Percentiles rank a stretch among this genome's conserved stretches.
These are phyloP conservation scores for Aspergillus aculeatus DNA, from an alignment of 2,329 filamentous ascomycete genomes.

Conservation along the genomic window DNA sequence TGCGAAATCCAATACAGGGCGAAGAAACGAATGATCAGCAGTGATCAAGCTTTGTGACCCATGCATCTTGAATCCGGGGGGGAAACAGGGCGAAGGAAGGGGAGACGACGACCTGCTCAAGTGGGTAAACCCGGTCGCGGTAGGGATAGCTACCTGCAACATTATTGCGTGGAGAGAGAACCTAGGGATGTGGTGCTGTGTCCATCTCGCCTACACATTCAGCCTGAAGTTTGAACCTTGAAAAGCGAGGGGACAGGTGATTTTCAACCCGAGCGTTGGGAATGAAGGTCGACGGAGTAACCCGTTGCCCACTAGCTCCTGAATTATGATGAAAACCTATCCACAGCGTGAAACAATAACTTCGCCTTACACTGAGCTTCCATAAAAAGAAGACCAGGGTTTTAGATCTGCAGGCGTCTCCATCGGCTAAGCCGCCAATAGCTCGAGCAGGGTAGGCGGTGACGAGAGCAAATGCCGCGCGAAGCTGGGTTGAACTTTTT, in stretches of 20 bases:
- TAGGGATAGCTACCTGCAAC: neutral
- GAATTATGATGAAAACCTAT: neutral
- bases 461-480: neutral
- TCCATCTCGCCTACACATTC: neutral
- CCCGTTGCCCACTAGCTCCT: neutral
- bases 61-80: slow-evolving; percentile 13
- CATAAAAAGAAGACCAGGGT: neutral
- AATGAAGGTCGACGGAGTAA: neutral
- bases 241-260: neutral
- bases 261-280: neutral
- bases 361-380: too few relatives aligned
- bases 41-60: slow-evolving; percentile 13
- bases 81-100: neutral
- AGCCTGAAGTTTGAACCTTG: neutral
- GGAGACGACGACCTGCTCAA: slow-evolving; percentile 1
- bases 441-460: neutral
- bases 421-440: slow-evolving; percentile 5
- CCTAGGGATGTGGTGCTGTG: neutral
- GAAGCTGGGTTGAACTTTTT: neutral
- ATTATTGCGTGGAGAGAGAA: slow-evolving; percentile 1
- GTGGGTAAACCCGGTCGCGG: slow-evolving; percentile 7
- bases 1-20: neutral
- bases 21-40: slow-evolving; percentile 8
- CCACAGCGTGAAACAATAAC: neutral
- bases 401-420: neutral